phyloP scores from a whole-genome alignment of 768 basidiomycete genomes.

The Amanita rimosa region DNA sequence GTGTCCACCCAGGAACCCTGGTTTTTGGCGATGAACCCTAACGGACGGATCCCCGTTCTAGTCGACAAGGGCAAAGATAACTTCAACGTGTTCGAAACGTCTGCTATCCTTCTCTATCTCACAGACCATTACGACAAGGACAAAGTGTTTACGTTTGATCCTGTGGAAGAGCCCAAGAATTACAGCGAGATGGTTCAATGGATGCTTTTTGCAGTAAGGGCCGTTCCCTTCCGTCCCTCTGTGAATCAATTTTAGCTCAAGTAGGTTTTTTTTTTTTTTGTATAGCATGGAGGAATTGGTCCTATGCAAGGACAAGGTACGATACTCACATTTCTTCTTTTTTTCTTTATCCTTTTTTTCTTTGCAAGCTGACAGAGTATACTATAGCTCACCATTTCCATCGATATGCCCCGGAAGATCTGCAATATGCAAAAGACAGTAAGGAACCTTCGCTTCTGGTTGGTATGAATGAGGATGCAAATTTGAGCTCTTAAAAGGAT shows the following conservation, averaged over 20 bases:
- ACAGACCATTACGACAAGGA: constrained; percentile 72
- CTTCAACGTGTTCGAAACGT: constrained; percentile 65
- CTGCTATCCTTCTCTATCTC: constrained; percentile 79
- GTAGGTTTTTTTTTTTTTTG: too few relatives aligned
- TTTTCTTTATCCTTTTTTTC: not conserved
- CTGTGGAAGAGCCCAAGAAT: constrained; percentile 36
- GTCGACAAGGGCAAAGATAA: constrained; percentile 49
- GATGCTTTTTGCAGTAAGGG: constrained; percentile 67
- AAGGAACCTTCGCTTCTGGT: constrained; percentile 9
- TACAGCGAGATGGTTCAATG: constrained; percentile 72
- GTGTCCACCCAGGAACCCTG: constrained; percentile 36
- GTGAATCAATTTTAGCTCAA: not conserved
- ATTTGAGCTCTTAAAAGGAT: constrained; percentile 37
- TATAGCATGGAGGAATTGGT: constrained; percentile 66
- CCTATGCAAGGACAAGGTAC: constrained; percentile 77
- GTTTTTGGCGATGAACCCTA: constrained; percentile 69
- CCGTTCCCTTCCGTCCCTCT: not conserved
- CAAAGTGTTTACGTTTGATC: constrained; percentile 57
- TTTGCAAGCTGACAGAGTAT: not conserved
- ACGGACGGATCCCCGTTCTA: constrained; percentile 60
- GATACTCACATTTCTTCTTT: not conserved
- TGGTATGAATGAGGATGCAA: not conserved
- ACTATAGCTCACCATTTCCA: constrained; percentile 63
- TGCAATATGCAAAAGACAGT: constrained; percentile 63
- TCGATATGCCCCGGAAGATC: constrained; percentile 49